A percentile compares a stretch with the other conserved stretches of the same genome.
Conservation (phyloP, 805 yeast genomes). For the Metschnikowia henanensis region DNA sequence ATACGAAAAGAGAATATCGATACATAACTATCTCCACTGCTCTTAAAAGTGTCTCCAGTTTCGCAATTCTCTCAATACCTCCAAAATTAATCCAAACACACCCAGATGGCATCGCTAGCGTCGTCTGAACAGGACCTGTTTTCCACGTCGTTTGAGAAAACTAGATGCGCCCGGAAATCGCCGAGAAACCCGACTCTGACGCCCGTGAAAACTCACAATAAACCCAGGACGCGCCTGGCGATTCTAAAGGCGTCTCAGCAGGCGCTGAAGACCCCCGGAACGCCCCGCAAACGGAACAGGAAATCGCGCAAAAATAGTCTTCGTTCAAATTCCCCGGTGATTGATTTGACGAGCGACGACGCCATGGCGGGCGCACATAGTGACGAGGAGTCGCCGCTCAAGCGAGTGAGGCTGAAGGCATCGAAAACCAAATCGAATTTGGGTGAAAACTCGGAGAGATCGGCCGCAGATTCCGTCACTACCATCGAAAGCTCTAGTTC, state of each 20-base stretch:
- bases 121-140: slow-evolving; percentile 3
- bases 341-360: slow-evolving; percentile 17
- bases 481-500: neutral
- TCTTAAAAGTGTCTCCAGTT: too few species aligned
- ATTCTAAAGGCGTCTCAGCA: slow-evolving; percentile 4
- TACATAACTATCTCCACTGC: too few species aligned
- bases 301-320: neutral
- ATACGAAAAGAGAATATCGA: too few species aligned
- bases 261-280: slow-evolving; percentile 1
- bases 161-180: neutral
- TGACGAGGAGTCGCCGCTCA: slow-evolving; percentile 11
- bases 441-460: too few species aligned
- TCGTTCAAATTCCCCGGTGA: slow-evolving; percentile 14
- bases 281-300: slow-evolving; percentile 7
- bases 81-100: too few species aligned
- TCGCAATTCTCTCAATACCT: too few species aligned
- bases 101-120: slow-evolving; percentile 9
- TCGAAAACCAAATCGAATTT: too few species aligned
- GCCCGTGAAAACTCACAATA: neutral
- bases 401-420: slow-evolving; percentile 1
- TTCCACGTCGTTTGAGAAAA: slow-evolving; percentile 1
- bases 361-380: neutral
- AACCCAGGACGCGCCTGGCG: slow-evolving; percentile 17
- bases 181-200: neutral
- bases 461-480: neutral